Conservation (phyloP, 257 asterid genomes). For the Plantago ovata region DNA sequence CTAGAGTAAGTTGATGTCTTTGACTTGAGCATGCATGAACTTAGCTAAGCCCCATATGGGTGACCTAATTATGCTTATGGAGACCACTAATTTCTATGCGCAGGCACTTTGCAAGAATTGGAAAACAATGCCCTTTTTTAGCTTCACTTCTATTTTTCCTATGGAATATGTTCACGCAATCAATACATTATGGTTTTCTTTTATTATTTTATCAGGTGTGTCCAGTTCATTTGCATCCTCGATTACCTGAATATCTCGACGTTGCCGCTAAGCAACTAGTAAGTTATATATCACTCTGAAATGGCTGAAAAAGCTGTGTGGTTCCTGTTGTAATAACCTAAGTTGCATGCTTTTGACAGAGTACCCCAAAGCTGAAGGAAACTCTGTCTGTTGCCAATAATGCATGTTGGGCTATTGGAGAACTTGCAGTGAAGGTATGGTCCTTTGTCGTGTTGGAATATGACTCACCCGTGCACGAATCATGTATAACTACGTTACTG, state of each 20-base stretch:
- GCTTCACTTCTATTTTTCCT: neutral
- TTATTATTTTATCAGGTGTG: slow-evolving; percentile 35
- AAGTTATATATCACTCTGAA: slow-evolving; percentile 26
- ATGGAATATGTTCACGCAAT: slow-evolving; percentile 14
- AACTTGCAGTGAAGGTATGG: slow-evolving; percentile 69
- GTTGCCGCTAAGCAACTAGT: slow-evolving; percentile 92
- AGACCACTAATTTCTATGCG: neutral
- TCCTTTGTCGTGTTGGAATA: neutral
- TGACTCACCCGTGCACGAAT: neutral
- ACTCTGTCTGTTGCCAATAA: slow-evolving; percentile 92
- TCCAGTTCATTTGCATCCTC: slow-evolving; percentile 47
- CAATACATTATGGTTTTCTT: neutral
- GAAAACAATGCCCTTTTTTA: no score
- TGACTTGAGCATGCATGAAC: slow-evolving; percentile 2
- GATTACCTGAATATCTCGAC: slow-evolving; percentile 80
- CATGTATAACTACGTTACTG: neutral
- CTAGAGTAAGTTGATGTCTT: slow-evolving; percentile 61
- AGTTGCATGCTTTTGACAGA: slow-evolving; percentile 39
- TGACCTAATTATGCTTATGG: slow-evolving; percentile 11
- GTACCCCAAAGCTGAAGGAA: slow-evolving; percentile 75
- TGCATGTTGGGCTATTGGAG: slow-evolving; percentile 99
- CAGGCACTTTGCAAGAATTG: slow-evolving; percentile 3
- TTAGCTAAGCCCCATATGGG: neutral
- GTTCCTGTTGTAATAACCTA: slow-evolving; percentile 17
- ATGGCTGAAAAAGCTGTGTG: neutral